Base-by-base conservation (phyloP, 2,329 filamentous ascomycete genomes). In the Trichoderma citrinoviride region DNA sequence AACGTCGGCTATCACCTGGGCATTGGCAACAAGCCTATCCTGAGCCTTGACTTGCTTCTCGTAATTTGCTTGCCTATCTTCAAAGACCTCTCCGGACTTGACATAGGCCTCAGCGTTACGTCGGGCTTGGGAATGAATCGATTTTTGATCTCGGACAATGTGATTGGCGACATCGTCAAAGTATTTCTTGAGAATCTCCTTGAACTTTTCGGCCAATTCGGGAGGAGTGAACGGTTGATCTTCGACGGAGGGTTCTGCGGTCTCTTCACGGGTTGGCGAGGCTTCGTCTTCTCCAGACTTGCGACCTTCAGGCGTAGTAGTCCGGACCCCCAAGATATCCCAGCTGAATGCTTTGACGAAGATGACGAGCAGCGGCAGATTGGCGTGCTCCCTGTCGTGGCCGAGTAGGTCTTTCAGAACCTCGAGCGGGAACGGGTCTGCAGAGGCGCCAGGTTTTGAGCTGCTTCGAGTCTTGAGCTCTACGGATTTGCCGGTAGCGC, bases 101-200 rank as follows among this genome's bases (percentile, higher is more conserved):
- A 99, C 94, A 72, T 99, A 99, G 6, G 94, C 95, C 77, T 99
- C 95, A 0, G 95, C 94, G 77, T 99, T 99, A 70, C 94, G 93
- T 68, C 93, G 91, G 61, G 91, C 92, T 78, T 99, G 95, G 27
- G 86, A 87, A 61, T 88, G 86, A 46, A 99, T 89, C 46, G 90
- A 89, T 76, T 96, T 95, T 75, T 99, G 95, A 71, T 98, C 93
- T n/a, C 91, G 89, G 33, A 93, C 77, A 33, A 99, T 83, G 73
- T 98, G 95, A 17, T 85, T 82, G 73, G 96, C 97, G 69, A 98
- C 91, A 74, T 97, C 93, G 63, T 97, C 92, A 69, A 98, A 91
- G 72, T 99, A 99, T 37, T 91, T 89, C 65, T 84, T 89, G 29
- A 99, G 80, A 33, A 99, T 88, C 69, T 90, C 96, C 68, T 85